These are phyloP conservation scores for Tremella mesenterica DNA, from an alignment of 768 basidiomycete species.

Conservation along the genomic window DNA sequence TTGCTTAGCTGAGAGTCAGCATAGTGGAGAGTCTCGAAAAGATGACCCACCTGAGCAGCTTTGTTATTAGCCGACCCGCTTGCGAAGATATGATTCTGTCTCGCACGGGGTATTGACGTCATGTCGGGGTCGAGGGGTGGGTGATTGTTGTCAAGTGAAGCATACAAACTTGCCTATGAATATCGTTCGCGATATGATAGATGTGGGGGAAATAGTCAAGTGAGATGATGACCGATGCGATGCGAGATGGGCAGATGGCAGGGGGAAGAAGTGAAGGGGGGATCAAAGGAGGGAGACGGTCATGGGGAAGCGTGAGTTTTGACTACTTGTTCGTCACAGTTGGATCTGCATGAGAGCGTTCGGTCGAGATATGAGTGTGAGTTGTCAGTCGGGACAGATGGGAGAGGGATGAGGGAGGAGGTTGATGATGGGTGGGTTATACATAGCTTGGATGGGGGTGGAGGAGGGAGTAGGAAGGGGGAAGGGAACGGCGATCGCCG, in stretches of 20 bases:
- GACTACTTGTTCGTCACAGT: too few relatives aligned
- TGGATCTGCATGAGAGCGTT: too few relatives aligned
- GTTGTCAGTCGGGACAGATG: too few relatives aligned
- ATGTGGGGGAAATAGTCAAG: not conserved
- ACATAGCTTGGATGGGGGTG: too few relatives aligned
- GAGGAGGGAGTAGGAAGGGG: too few relatives aligned
- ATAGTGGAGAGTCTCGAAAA: not conserved
- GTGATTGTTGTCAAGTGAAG: not conserved
- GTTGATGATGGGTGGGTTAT: too few relatives aligned
- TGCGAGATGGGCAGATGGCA: too few relatives aligned
- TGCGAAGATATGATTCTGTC: constrained; percentile 7
- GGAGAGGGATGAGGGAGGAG: too few relatives aligned
- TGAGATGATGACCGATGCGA: not conserved
- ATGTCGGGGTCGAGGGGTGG: not conserved
- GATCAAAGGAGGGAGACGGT: not conserved
- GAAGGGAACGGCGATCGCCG: too few relatives aligned
- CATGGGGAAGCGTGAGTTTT: not conserved
- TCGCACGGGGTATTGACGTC: not conserved
- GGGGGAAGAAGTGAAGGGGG: not conserved
- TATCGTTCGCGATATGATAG: not conserved
- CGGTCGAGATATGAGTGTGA: too few relatives aligned
- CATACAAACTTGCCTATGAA: too few relatives aligned
- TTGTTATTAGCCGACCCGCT: constrained; percentile 14
- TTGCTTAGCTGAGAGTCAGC: constrained; percentile 60
- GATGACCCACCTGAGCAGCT: constrained; percentile 17